Evolutionary conservation across 306 rosid genomes (phyloP).

Genomic region (Datisca glomerata): DNA sequence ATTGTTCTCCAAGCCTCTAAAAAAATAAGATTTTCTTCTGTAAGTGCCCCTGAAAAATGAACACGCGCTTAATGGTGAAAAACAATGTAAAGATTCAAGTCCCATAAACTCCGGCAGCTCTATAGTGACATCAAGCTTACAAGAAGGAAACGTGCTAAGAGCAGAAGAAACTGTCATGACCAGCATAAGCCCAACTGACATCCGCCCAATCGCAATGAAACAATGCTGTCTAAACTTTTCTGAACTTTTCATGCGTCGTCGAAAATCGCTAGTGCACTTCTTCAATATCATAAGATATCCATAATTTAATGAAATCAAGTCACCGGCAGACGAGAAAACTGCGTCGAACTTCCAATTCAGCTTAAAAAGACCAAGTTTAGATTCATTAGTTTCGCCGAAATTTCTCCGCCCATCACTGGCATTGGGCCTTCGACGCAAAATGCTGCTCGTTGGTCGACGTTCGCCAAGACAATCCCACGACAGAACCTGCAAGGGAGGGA

Average conservation of each 20-base stretch:
- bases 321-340: slow-evolving; percentile 12
- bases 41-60: slow-evolving; percentile 41
- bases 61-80: background rate
- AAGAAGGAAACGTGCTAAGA: slow-evolving; percentile 31
- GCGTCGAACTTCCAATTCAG: slow-evolving; percentile 15
- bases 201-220: slow-evolving; percentile 29
- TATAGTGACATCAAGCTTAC: slow-evolving; percentile 31
- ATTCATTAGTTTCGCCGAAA: slow-evolving; percentile 11
- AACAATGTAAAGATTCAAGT: slow-evolving; percentile 4
- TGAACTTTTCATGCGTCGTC: slow-evolving; percentile 19
- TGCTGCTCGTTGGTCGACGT: slow-evolving; percentile 8
- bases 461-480: slow-evolving; percentile 22
- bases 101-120: background rate
- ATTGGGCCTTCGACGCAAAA: slow-evolving; percentile 6
- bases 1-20: slow-evolving; percentile 94
- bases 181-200: slow-evolving; percentile 55
- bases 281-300: slow-evolving; percentile 18
- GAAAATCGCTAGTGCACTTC: slow-evolving; percentile 18
- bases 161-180: slow-evolving; percentile 58
- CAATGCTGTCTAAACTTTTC: slow-evolving; percentile 27
- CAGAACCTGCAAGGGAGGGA: slow-evolving; percentile 24
- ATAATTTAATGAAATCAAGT: slow-evolving; percentile 27
- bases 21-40: slow-evolving; percentile 88
- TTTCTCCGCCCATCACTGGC: slow-evolving; percentile 1
- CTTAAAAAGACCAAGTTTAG: slow-evolving; percentile 17